These are phyloP conservation scores for Calonectria hawksworthii DNA, from an alignment of 2,329 filamentous ascomycete genomes.

Conservation along the genomic window DNA sequence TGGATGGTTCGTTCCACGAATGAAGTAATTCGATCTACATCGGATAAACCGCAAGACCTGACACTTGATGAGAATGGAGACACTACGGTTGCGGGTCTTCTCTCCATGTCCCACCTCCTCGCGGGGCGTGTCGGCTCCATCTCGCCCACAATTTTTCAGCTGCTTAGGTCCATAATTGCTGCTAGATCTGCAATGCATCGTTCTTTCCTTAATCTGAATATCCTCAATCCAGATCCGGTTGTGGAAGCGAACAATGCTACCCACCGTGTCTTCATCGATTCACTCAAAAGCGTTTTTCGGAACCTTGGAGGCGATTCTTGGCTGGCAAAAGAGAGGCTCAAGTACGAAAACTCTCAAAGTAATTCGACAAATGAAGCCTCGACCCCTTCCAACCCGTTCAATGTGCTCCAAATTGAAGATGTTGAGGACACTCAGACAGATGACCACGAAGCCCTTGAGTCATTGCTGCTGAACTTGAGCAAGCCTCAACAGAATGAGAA, in stretches of 20 bases:
- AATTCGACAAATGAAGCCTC: neutral
- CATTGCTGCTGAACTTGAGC: neutral
- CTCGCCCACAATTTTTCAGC: neutral
- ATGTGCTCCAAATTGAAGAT: neutral
- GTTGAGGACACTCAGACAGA: neutral
- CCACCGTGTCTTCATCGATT: neutral
- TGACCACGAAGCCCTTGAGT: neutral
- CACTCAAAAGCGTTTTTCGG: neutral
- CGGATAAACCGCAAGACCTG: too few relatives aligned
- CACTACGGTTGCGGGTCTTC: neutral
- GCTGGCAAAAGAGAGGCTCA: neutral
- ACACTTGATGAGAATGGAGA: neutral
- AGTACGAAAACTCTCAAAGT: neutral
- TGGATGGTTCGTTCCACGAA: neutral
- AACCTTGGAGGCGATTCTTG: neutral
- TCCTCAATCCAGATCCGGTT: neutral
- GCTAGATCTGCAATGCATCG: neutral
- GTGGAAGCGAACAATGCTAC: neutral
- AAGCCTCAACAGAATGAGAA: neutral
- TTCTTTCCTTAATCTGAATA: neutral
- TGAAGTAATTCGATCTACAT: neutral
- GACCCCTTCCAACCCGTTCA: neutral
- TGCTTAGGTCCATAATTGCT: neutral
- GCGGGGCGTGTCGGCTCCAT: neutral
- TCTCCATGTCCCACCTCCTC: neutral